Conservation (phyloP, 306 rosid species). For the Ziziphus jujuba region DNA sequence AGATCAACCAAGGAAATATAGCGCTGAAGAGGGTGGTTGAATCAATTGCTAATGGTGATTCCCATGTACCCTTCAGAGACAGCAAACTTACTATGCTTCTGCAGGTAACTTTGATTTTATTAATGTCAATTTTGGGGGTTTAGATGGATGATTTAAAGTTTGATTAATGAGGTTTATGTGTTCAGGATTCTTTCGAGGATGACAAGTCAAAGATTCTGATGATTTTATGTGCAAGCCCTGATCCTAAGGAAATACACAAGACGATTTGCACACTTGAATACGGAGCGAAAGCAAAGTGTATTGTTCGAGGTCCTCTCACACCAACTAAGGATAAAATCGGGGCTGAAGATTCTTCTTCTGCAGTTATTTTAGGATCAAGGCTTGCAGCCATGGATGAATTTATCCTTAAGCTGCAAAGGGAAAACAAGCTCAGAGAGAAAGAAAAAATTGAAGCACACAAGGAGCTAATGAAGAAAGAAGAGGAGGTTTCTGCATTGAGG, state of each 20-base stretch:
- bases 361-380: slow-evolving; percentile 87
- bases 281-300: slow-evolving; percentile 98
- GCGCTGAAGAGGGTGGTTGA: slow-evolving; percentile 97
- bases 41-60: slow-evolving; percentile 98
- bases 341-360: slow-evolving; percentile 70
- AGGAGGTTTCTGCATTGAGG: slow-evolving; percentile 70
- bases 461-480: slow-evolving; percentile 79
- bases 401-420: slow-evolving; percentile 83
- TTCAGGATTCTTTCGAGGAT: slow-evolving; percentile 97
- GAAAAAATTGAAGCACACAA: slow-evolving; percentile 81
- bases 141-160: slow-evolving; percentile 17
- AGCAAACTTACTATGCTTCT: slow-evolving; percentile 99
- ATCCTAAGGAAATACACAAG: slow-evolving; percentile 95
- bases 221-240: slow-evolving; percentile 97
- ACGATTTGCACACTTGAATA: slow-evolving; percentile 95
- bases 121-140: slow-evolving; percentile 11
- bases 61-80: slow-evolving; percentile 98
- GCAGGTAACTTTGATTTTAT: slow-evolving; percentile 56
- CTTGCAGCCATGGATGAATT: slow-evolving; percentile 95
- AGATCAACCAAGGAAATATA: slow-evolving; percentile 93
- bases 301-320: slow-evolving; percentile 87
- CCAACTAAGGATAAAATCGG: slow-evolving; percentile 64
- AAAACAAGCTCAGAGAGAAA: slow-evolving; percentile 76
- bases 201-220: slow-evolving; percentile 88
- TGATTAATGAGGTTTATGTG: slow-evolving; percentile 12